Conservation (phyloP, 805 yeast genomes). For the Blastobotrys chiropterorum region DNA sequence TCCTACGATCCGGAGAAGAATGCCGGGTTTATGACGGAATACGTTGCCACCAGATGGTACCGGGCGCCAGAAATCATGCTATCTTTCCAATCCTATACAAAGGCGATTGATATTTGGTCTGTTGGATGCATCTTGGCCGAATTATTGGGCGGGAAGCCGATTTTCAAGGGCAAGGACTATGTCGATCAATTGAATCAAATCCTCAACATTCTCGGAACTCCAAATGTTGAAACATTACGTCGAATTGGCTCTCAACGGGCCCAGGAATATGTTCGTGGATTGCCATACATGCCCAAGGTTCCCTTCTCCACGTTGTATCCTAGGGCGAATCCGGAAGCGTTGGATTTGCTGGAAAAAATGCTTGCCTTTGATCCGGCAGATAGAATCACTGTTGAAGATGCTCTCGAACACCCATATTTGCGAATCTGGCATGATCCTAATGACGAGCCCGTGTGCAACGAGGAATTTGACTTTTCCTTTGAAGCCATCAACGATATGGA, state of each 20-base stretch:
- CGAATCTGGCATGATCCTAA: constrained; percentile 87
- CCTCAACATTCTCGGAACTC: constrained; percentile 83
- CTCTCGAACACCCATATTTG: constrained; percentile 81
- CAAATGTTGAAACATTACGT: constrained; percentile 69
- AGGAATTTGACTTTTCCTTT: constrained; percentile 80
- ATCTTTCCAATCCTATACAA: constrained; percentile 86
- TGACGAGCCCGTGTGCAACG: constrained; percentile 74
- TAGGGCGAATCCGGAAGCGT: constrained; percentile 57
- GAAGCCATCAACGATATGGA: constrained; percentile 79
- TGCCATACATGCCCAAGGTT: constrained; percentile 63
- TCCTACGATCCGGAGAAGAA: constrained; percentile 54
- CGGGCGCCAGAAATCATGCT: constrained; percentile 97
- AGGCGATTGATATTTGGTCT: constrained; percentile 95
- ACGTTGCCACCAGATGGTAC: constrained; percentile 97
- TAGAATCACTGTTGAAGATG: constrained; percentile 78
- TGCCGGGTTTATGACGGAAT: constrained; percentile 86
- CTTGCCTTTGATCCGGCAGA: constrained; percentile 77
- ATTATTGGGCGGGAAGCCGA: constrained; percentile 75
- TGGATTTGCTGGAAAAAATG: constrained; percentile 63
- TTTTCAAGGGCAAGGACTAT: constrained; percentile 92
- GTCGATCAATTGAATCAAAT: constrained; percentile 84
- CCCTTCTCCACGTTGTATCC: constrained; percentile 46
- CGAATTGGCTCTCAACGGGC: constrained; percentile 82
- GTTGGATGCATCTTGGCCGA: constrained; percentile 96
- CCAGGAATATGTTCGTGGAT: constrained; percentile 73